phyloP scores from a whole-genome alignment of 1,284 basidiomycete species.

The Erythrobasidium hasegawianum region DNA sequence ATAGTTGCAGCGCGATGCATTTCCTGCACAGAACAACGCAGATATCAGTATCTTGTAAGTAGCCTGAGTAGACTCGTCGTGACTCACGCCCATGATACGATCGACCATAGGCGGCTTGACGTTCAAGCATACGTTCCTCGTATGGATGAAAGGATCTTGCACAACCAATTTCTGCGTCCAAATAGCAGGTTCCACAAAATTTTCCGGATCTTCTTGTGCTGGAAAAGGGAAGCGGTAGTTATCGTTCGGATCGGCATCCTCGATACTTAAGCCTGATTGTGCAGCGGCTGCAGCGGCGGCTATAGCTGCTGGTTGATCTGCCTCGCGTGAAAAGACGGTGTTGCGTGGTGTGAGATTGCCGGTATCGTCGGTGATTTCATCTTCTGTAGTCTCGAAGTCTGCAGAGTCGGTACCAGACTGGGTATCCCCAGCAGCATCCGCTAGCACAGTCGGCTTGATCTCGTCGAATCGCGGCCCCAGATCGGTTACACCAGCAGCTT shows the following conservation, averaged over 20 bases:
- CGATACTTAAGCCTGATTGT: not conserved
- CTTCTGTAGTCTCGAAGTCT: too few relatives aligned
- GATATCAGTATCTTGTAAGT: too few relatives aligned
- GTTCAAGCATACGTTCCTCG: conserved; percentile 48
- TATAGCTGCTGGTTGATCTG: not conserved
- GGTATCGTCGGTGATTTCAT: not conserved
- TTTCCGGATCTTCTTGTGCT: conserved; percentile 19
- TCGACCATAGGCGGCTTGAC: conserved; percentile 41
- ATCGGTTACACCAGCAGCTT: not conserved
- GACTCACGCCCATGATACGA: conserved; percentile 31
- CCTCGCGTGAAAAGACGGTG: not conserved
- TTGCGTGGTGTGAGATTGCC: conserved; percentile 1
- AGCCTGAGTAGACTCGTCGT: too few relatives aligned
- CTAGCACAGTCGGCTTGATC: not conserved
- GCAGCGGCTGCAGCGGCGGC: not conserved
- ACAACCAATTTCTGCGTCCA: conserved; percentile 47
- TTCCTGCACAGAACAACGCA: conserved; percentile 23
- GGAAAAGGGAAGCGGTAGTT: conserved; percentile 26
- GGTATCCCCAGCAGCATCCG: too few relatives aligned
- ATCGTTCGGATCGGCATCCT: conserved; percentile 6
- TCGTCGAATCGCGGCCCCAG: not conserved
- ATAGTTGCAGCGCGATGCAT: conserved; percentile 22
- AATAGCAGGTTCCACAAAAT: conserved; percentile 41
- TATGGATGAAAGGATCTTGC: conserved; percentile 49
- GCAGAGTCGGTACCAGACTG: too few relatives aligned